Evolutionary conservation across 1,284 basidiomycete species (phyloP), one percentile per base, ranked within the genome.

Genomic region (Entoloma clypeatum): DNA sequence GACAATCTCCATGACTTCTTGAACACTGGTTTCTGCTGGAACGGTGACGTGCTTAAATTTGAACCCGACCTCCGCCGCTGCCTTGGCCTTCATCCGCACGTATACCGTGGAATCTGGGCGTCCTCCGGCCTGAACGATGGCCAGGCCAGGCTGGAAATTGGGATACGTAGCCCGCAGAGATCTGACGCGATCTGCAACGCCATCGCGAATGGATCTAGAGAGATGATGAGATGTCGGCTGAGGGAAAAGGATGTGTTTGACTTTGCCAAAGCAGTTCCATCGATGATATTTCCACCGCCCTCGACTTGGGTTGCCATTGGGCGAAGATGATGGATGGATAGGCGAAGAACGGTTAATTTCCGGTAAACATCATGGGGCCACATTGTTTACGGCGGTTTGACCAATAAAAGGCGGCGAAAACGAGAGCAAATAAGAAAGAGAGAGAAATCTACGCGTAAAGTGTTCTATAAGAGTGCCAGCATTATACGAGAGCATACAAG

Each of bases 71-170:
- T 99, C 92, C 57, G 92, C 83, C 17, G 94, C 91, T 8, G 96
- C 96, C 65, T 94, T 96, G 38, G 80, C 75, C 71, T 99, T 99
- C 95, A 98, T 98, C 59, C 92, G 91, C 52, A 99, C 87, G 69
- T 99, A 99, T 39, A 87, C 86, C 23, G 75, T 72, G 6, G 93
- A 98, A 60, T 98, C 95, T 27, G 91, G 84, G 49, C 89, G 83
- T 23, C 81, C 79, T 39, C 96, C 96, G 41, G 93, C 93, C 68
- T 99, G 96, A 43, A 99, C 79, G 67, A 99, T 94, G 56, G 82
- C 86, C 25, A 99, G 79, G 63, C 86, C 79, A 11, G 93, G 89
- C 57, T 86, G 78, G 72, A 99, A 98, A 30, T 86, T 85, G 17
- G 92, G 85, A 62, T 79, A 80, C 47, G 69, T 71, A 7, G 76